Evolutionary conservation across 108 stramenopile species (phyloP), one percentile per base, ranked within the genome.

Genomic region (Pinguiococcus pyrenoidosus): DNA sequence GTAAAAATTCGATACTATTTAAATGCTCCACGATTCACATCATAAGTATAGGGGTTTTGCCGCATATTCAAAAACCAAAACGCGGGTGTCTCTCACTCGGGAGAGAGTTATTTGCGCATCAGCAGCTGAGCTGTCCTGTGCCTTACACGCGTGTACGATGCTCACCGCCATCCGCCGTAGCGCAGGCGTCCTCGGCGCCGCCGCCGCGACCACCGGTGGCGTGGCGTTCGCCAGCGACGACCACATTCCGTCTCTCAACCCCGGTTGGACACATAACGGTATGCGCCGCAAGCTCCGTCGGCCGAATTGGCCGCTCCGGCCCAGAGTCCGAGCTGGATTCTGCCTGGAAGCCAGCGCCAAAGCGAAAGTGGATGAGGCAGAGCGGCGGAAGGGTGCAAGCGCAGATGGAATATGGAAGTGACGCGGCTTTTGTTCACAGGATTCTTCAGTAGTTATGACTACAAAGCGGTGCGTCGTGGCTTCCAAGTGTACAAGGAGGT

Each of bases 401-500:
- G n/a, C n/a, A n/a, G 8, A 10, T 22, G 21, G 43, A 3, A 10
- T 4, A 10, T 24, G 21, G 9, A 23, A 24, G 3, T 44, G 12
- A 44, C 12, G 20, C 17, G 17, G 20, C 24, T 44, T 18, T 20
- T 27, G 20, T 18, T 24, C 3, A 14, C 18, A 26, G 17, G 13
- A 44, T 32, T 16, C 32, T 37, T 7, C 46, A 13, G 37, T 12
- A 20, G 17, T 30, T 89, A 74, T 59, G 86, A 91, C 53, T 74
- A 71, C 63, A 77, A 75, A 6, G 78, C 86, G 14, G n/a, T 99
- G 54, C 90, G 97, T 44, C 88, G 97, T 30, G 97, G 97, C 29
- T 91, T 89, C 77, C 97, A 96, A 67, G 97, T 99, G 32, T 99
- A 95, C 79, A 87, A 84, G 52, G 78, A 99, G 66, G 92, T 98